Conservation (phyloP, 257 asterid genomes). For the Solanum corneliomulleri region DNA sequence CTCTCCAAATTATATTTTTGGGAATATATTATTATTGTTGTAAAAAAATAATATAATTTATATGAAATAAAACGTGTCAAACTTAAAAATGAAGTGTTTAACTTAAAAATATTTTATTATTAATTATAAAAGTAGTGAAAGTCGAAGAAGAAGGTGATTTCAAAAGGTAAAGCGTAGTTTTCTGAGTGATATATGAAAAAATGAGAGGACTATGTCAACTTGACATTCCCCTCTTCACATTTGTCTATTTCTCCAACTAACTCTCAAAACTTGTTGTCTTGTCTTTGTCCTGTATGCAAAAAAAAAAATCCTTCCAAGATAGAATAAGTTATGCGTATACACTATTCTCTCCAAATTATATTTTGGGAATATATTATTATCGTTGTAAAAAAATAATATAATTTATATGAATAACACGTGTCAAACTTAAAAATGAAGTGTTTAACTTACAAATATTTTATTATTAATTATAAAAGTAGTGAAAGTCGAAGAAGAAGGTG, state of each 20-base stretch:
- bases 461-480: not conserved
- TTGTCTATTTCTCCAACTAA: not conserved
- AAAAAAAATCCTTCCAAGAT: not conserved
- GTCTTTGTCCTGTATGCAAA: constrained; percentile 5
- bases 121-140: not conserved
- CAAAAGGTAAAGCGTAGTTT: constrained; percentile 11
- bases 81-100: not conserved
- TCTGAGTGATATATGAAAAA: not conserved
- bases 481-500: not conserved
- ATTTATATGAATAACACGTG: not conserved
- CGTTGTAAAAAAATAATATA: too few relatives aligned
- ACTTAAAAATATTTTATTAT: not conserved
- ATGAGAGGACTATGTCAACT: not conserved
- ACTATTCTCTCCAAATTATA: too few relatives aligned
- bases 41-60: not conserved
- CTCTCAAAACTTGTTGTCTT: constrained; percentile 1
- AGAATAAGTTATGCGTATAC: not conserved
- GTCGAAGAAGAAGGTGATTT: not conserved
- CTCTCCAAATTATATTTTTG: too few relatives aligned
- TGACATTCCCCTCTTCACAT: not conserved
- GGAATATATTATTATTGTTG: not conserved
- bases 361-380: not conserved
- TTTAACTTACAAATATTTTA: not conserved
- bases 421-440: not conserved
- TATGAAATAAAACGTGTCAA: not conserved